Evolutionary conservation across 768 basidiomycete genomes (phyloP).

Genomic region (Boletus huronensis): DNA sequence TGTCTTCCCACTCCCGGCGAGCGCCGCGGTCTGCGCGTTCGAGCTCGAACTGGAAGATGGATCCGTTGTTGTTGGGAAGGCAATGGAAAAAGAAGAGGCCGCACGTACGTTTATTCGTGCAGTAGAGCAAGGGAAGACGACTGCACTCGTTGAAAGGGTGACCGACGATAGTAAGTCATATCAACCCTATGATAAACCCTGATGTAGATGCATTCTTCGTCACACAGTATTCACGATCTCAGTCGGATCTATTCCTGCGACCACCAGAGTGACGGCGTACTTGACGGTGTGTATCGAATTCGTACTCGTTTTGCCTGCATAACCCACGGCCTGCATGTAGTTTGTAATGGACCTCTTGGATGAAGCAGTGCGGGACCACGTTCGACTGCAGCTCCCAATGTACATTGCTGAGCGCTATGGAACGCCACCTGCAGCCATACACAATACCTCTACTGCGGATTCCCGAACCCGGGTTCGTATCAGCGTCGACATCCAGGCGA

Average conservation of each 20-base stretch:
- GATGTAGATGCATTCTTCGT: not conserved
- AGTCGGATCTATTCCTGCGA: slow-evolving; percentile 48
- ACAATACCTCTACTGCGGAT: slow-evolving; percentile 27
- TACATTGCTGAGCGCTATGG: slow-evolving; percentile 54
- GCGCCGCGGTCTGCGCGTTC: slow-evolving; percentile 54
- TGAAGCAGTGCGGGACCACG: slow-evolving; percentile 43
- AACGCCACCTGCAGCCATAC: slow-evolving; percentile 37
- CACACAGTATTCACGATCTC: slow-evolving; percentile 54
- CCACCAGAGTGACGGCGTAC: slow-evolving; percentile 36
- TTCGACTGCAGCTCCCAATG: slow-evolving; percentile 55
- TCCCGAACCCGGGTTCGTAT: slow-evolving; percentile 39
- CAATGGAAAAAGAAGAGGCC: slow-evolving; percentile 48
- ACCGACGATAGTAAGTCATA: slow-evolving; percentile 47
- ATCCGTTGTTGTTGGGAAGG: slow-evolving; percentile 40
- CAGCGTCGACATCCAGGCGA: slow-evolving; percentile 46
- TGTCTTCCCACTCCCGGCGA: slow-evolving; percentile 56
- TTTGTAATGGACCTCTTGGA: slow-evolving; percentile 53
- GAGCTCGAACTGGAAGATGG: slow-evolving; percentile 45
- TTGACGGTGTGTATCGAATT: slow-evolving; percentile 38
- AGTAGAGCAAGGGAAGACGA: slow-evolving; percentile 35
- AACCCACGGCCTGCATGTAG: slow-evolving; percentile 22
- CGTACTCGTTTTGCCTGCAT: not conserved
- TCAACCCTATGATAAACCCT: not conserved
- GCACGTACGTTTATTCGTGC: slow-evolving; percentile 39
- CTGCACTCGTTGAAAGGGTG: slow-evolving; percentile 48